Base-by-base conservation (phyloP, 2,329 filamentous ascomycete species). In the Calonectria montana region DNA sequence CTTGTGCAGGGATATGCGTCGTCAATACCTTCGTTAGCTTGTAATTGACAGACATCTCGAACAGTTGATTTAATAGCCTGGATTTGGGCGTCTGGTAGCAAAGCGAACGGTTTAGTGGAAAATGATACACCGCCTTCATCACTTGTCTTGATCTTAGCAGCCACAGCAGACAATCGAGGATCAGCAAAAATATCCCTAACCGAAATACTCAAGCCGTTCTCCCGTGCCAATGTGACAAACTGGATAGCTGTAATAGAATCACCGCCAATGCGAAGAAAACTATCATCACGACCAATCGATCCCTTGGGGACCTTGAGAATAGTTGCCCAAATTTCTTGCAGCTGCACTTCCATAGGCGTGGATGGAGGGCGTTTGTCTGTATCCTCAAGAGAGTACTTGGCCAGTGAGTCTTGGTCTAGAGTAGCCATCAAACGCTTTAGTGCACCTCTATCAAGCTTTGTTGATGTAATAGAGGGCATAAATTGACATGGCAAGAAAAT, bases 1-100 rank as follows among this genome's bases (percentile, higher is more conserved):
- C 81, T 72, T 0, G 82, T 82, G 70, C 81, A 83, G 4, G 83
- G 84, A 37, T 81, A 84, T 0, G 81, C 68, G 66, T 85, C 83
- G 29, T 82, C 77, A 16, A 82, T 69, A 13, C 41, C n/a, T 15
- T 39, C 35, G 9, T 64, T 57, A 16, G n/a, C 48, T 18, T 31
- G 31, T 10, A 67, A 31, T 13, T 59, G 31, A 35, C 67, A 50
- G 9, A 61, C 29, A 15, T 62, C 53, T 45, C 23, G 62, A 23
- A 65, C 39, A 8, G 23, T 21, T 4, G 23, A 25, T 31, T 65
- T 65, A 9, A 50, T 41, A 23, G 59, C 25, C 9, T 53, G 23
- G 18, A 45, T n/a, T 3, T 18, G 9, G 13, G 21, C 23, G 0
- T 55, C 35, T 13, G 55, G 21, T 5, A 67, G 29, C 5, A 65